Evolutionary conservation across 164 flowering plant species (phyloP).

Genomic region (Protea cynaroides): DNA sequence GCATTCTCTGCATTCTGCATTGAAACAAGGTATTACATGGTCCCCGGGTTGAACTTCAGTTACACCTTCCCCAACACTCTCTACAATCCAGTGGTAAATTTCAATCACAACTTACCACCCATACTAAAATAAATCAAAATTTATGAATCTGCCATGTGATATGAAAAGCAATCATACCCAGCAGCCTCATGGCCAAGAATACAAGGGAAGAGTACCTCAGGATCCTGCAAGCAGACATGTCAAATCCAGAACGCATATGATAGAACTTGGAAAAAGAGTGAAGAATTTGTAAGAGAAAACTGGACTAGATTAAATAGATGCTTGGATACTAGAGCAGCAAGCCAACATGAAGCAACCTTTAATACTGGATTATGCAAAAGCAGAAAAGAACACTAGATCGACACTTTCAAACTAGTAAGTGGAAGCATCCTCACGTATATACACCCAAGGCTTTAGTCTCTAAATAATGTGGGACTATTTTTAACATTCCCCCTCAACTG

Average conservation of each 20-base stretch:
- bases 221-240: constrained; percentile 54
- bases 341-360: neutral
- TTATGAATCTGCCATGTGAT: neutral
- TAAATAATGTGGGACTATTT: no score
- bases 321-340: neutral
- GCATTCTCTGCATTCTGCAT: constrained; percentile 94
- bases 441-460: no score
- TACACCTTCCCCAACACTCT: constrained; percentile 99
- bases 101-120: neutral
- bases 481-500: no score
- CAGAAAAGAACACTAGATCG: no score
- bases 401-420: no score
- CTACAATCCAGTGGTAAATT: constrained; percentile 69
- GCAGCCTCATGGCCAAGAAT: constrained; percentile 99
- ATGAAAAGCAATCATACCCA: constrained; percentile 45
- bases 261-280: neutral
- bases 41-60: constrained; percentile 96
- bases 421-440: no score
- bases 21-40: constrained; percentile 96
- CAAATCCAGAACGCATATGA: neutral
- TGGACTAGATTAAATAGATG: neutral
- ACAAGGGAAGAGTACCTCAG: constrained; percentile 96
- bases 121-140: neutral
- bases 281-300: neutral
- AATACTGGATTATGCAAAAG: neutral